These are phyloP conservation scores for Fusarium proliferatum DNA, from an alignment of 2,329 filamentous ascomycete genomes.

Conservation along the genomic window DNA sequence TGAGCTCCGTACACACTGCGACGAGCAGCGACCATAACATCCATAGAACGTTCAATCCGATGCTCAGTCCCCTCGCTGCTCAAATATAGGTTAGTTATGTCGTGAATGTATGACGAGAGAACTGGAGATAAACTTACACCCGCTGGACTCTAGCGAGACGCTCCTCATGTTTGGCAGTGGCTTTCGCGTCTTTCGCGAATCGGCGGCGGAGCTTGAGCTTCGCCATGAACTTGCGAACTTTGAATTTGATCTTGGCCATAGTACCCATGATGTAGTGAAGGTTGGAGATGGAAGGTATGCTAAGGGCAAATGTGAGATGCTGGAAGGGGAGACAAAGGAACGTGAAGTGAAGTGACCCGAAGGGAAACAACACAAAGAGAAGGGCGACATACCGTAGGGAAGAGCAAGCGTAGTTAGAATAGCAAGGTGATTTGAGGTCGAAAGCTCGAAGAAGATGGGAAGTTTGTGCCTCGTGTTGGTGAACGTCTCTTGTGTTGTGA, in stretches of 20 bases:
- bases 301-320: constrained; percentile 5
- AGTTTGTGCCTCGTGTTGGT: too few species aligned
- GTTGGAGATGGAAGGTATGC: background rate
- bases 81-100: background rate
- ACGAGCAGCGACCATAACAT: fast-evolving
- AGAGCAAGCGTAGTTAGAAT: too few species aligned
- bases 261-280: too few species aligned
- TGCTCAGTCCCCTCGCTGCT: background rate
- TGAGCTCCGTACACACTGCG: fast-evolving
- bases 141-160: fast-evolving
- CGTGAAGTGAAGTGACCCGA: background rate
- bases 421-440: too few species aligned
- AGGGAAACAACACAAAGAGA: background rate
- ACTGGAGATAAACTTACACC: constrained; percentile 20
- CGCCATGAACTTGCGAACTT: fast-evolving
- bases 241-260: background rate
- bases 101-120: background rate
- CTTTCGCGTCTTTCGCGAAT: fast-evolving
- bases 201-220: background rate
- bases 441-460: too few species aligned
- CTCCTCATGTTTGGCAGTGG: fast-evolving
- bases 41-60: fast-evolving
- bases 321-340: background rate
- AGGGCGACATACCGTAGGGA: background rate
- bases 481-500: too few species aligned